These are phyloP conservation scores for Purpureocillium takamizusanense DNA, from an alignment of 2,329 filamentous ascomycete genomes.

Conservation along the genomic window DNA sequence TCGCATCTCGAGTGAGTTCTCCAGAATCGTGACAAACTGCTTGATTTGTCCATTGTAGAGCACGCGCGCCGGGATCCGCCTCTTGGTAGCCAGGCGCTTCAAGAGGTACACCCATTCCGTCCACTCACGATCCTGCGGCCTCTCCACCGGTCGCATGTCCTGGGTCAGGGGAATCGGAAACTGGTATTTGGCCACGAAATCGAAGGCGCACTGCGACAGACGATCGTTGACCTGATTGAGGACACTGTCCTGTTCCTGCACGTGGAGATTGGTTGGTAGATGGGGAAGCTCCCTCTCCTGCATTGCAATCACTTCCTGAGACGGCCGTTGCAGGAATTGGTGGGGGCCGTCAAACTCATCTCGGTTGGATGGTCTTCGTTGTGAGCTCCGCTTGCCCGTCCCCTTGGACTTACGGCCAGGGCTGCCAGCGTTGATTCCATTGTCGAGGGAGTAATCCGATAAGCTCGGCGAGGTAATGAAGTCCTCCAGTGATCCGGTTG, in stretches of 20 bases:
- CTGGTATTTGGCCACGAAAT: slow-evolving; percentile 86
- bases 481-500: slow-evolving; percentile 49
- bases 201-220: slow-evolving; percentile 76
- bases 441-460: slow-evolving; percentile 52
- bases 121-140: slow-evolving; percentile 75
- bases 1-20: slow-evolving; percentile 82
- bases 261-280: slow-evolving; percentile 72
- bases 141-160: slow-evolving; percentile 69
- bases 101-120: slow-evolving; percentile 86
- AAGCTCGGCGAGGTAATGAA: slow-evolving; percentile 48
- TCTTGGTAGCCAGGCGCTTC: slow-evolving; percentile 77
- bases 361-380: slow-evolving; percentile 67
- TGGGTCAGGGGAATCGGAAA: slow-evolving; percentile 79
- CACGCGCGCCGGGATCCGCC: slow-evolving; percentile 73
- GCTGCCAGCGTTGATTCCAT: slow-evolving; percentile 30
- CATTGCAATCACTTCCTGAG: slow-evolving; percentile 61
- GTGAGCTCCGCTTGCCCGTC: slow-evolving; percentile 40
- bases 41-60: slow-evolving; percentile 88
- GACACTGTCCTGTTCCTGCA: slow-evolving; percentile 78
- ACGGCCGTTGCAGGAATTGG: slow-evolving; percentile 67
- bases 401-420: slow-evolving; percentile 34
- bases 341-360: slow-evolving; percentile 87
- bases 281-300: slow-evolving; percentile 75
- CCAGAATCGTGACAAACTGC: slow-evolving; percentile 78
- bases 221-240: slow-evolving; percentile 75